Evolutionary conservation across 2,329 filamentous ascomycete species (phyloP), one percentile per base, ranked within the genome.

Genomic region (Ampelomyces quisqualis): DNA sequence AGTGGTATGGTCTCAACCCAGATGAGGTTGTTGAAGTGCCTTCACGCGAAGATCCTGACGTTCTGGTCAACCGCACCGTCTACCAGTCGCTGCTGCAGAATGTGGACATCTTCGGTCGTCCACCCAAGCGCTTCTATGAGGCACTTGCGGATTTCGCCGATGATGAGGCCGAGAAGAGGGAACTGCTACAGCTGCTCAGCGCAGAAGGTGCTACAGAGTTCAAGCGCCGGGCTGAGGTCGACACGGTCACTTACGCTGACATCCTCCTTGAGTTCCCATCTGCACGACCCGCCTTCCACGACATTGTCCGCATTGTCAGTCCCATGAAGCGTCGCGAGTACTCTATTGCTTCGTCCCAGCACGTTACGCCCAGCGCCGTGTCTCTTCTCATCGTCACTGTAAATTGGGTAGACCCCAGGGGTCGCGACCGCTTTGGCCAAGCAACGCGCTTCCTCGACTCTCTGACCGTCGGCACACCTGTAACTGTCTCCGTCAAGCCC

Each of bases 121-220:
- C 93, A 21, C 90, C 90, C 35, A 98, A 98, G 82, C 86, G 88
- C 50, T 98, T 98, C 79, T 98, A 97, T 75, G 93, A 98, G 72
- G 77, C 85, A 1, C 80, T 98, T 31, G 84, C 90, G 28, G 88
- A 90, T 51, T 95, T 89, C 56, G 90, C 93, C 20, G 79, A 79
- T 10, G 87, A 97, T 55, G 83, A 89, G 60, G 77, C 80, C 18
- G 89, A 98, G 74, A 88, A 86, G 78, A 84, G 82, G 62, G 82
- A 86, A 63, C 82, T 98, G 13, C 78, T 85, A 27, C 78, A 84
- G 14, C 79, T 98, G 3, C 87, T 83, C 49, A 62, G 64, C 11
- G 79, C 85, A 26, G 87, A 90, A 38, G 90, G 90, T 38, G 87
- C 86, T 27, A 82, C 82, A 6, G 91, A 96, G 59, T 95, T 97